phyloP scores from a whole-genome alignment of 306 rosid species.

The Cicer arietinum region DNA sequence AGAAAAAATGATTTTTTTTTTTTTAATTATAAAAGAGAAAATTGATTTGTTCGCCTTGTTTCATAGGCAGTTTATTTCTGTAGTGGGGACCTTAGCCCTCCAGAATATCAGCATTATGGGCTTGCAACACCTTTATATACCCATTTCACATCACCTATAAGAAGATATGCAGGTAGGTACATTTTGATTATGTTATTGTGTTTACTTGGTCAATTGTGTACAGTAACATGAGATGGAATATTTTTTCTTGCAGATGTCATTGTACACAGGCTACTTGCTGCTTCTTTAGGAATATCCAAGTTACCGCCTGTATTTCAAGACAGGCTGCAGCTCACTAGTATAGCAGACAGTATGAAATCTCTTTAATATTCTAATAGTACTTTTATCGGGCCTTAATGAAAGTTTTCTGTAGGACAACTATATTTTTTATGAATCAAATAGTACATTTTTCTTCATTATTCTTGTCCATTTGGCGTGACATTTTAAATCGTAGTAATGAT shows the following conservation, averaged over 20 bases:
- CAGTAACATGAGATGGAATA: conserved; percentile 32
- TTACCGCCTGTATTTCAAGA: conserved; percentile 84
- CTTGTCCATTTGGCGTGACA: conserved; percentile 26
- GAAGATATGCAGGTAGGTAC: conserved; percentile 89
- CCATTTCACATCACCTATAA: conserved; percentile 96
- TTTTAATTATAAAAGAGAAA: neutral
- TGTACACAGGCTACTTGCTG: conserved; percentile 95
- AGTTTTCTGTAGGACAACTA: conserved; percentile 8
- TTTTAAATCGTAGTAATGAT: conserved; percentile 26
- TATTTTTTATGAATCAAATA: conserved; percentile 18
- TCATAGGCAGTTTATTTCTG: conserved; percentile 92
- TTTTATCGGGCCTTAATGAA: neutral
- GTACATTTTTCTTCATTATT: conserved; percentile 23
- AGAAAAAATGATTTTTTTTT: neutral
- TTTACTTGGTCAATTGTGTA: conserved; percentile 36
- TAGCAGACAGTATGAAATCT: conserved; percentile 81
- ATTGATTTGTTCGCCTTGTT: conserved; percentile 28
- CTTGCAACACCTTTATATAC: conserved; percentile 93
- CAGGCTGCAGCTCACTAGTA: conserved; percentile 70
- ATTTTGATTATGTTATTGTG: conserved; percentile 19
- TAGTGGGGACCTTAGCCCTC: conserved; percentile 94
- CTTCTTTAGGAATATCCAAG: conserved; percentile 78
- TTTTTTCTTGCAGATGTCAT: conserved; percentile 75
- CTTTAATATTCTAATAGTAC: conserved; percentile 32
- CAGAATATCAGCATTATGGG: conserved; percentile 96